A percentile compares a stretch with the other conserved stretches of the same genome.
These are phyloP conservation scores for Cladobotryum protrusum DNA, from an alignment of 2,329 filamentous ascomycete genomes.

Conservation along the genomic window DNA sequence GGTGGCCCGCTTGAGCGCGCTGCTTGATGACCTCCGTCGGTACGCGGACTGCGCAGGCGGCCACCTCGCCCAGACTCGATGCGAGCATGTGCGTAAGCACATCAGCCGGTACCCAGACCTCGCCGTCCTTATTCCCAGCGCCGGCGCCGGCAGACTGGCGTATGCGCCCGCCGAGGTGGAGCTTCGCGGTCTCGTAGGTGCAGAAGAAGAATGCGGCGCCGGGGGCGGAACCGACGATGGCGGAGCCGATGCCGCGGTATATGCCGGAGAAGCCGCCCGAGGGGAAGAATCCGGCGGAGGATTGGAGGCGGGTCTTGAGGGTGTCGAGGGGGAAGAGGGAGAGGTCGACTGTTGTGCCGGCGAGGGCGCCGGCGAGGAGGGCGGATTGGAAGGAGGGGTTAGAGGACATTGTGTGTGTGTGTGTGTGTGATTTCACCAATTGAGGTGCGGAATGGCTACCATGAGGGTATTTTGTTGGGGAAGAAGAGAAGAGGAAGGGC, in stretches of 20 bases:
- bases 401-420: constrained; percentile 5
- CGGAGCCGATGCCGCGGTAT: constrained; percentile 86
- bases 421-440: not conserved
- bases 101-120: constrained; percentile 14
- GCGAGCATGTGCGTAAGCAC: constrained; percentile 70
- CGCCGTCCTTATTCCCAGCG: constrained; percentile 15
- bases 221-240: constrained; percentile 84
- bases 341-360: constrained; percentile 93
- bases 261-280: constrained; percentile 86
- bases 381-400: constrained; percentile 50
- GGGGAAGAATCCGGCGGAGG: constrained; percentile 67
- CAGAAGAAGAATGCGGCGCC: constrained; percentile 97
- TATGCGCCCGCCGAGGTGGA: constrained; percentile 33
- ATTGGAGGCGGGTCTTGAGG: constrained; percentile 94
- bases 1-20: constrained; percentile 81
- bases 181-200: constrained; percentile 77
- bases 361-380: constrained; percentile 76
- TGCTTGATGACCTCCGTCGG: constrained; percentile 98
- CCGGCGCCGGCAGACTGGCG: constrained; percentile 21
- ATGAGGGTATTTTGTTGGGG: not conserved
- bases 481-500: constrained; percentile 5
- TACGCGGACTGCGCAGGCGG: constrained; percentile 85
- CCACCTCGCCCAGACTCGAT: constrained; percentile 79
- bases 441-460: not conserved
- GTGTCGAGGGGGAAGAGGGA: constrained; percentile 98